Evolutionary conservation across 129 eudicot species (phyloP).

Genomic region (Lonicera japonica): DNA sequence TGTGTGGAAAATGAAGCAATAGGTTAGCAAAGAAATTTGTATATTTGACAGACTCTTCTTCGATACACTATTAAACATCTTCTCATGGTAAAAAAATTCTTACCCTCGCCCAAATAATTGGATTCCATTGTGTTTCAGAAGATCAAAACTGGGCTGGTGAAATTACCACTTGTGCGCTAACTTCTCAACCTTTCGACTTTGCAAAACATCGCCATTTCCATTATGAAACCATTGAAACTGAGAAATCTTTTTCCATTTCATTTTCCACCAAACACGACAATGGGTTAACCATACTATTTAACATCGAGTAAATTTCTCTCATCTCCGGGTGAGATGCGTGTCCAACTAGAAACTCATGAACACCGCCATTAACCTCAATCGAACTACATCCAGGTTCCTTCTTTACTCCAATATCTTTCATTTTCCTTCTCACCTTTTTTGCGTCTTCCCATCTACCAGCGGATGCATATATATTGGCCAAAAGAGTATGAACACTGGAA

Average conservation of each 20-base stretch:
- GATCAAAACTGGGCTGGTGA: no score
- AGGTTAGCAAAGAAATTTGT: no score
- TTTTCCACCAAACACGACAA: constrained; percentile 12
- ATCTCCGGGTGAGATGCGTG: constrained; percentile 24
- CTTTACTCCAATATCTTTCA: constrained; percentile 31
- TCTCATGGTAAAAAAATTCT: no score
- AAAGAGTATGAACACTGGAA: constrained; percentile 47
- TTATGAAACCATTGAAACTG: background rate
- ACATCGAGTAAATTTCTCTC: constrained; percentile 18
- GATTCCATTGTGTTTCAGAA: no score
- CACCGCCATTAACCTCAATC: constrained; percentile 38
- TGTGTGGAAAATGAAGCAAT: no score
- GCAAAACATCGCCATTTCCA: background rate
- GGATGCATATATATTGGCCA: constrained; percentile 58
- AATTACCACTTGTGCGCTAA: no score
- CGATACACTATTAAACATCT: no score
- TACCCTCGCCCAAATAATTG: no score
- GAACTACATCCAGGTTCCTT: constrained; percentile 73
- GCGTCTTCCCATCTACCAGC: constrained; percentile 67
- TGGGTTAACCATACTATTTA: constrained; percentile 15
- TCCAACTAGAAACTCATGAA: constrained; percentile 35
- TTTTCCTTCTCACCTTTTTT: constrained; percentile 38
- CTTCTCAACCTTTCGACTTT: no score
- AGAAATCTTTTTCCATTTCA: constrained; percentile 20
- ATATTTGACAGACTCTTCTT: no score